Evolutionary conservation across 495 filamentous ascomycete species (phyloP).

Genomic region (Lasiosphaeriaceae sp.): DNA sequence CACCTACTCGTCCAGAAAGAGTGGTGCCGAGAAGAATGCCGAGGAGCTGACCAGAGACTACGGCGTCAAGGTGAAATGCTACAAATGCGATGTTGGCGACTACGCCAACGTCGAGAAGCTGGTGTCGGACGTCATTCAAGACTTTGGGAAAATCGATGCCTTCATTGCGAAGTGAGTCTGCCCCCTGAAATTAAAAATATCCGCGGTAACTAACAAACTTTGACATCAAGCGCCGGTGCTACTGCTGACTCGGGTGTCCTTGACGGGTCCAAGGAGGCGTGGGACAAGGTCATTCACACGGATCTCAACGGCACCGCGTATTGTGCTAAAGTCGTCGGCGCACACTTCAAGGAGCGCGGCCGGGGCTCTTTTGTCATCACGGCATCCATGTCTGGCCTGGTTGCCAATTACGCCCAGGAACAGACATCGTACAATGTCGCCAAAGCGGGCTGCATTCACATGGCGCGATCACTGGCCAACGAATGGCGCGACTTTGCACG

Average conservation of each 20-base stretch:
- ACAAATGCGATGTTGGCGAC: slow-evolving; percentile 63
- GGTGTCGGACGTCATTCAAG: slow-evolving; percentile 47
- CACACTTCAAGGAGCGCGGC: slow-evolving; percentile 54
- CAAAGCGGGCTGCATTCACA: slow-evolving; percentile 57
- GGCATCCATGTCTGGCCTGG: slow-evolving; percentile 63
- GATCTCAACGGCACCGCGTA: slow-evolving; percentile 65
- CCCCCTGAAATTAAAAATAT: not conserved
- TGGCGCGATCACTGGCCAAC: slow-evolving; percentile 58
- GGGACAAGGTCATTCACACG: slow-evolving; percentile 56
- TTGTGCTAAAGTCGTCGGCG: slow-evolving; percentile 57
- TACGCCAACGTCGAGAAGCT: slow-evolving; percentile 50
- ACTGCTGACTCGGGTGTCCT: slow-evolving; percentile 40
- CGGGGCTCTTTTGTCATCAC: slow-evolving; percentile 54
- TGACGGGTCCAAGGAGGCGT: slow-evolving; percentile 37
- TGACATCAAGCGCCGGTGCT: slow-evolving; percentile 36
- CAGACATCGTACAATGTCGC: slow-evolving; percentile 77
- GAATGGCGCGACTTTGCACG: slow-evolving; percentile 77
- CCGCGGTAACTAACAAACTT: not conserved
- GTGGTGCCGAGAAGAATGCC: slow-evolving; percentile 57
- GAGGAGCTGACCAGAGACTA: slow-evolving; percentile 42
- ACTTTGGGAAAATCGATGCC: slow-evolving; percentile 53
- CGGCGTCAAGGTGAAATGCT: slow-evolving; percentile 61
- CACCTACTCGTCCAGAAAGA: slow-evolving; percentile 41
- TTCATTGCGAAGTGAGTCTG: slow-evolving; percentile 44
- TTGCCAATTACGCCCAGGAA: slow-evolving; percentile 75